Conservation (phyloP, 495 filamentous ascomycete genomes). For the Penicillium paxilli region DNA sequence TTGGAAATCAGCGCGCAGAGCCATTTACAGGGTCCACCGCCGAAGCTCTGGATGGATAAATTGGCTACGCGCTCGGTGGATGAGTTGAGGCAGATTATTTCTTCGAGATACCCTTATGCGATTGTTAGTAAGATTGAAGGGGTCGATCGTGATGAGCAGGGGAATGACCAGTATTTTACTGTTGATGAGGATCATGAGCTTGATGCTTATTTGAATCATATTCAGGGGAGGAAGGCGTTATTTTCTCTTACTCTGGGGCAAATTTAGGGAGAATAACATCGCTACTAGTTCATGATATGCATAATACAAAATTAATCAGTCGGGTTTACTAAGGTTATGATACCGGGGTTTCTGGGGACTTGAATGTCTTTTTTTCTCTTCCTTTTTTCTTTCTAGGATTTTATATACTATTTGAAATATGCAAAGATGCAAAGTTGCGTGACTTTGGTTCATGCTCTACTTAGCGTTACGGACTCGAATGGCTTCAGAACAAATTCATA, state of each 20-base stretch:
- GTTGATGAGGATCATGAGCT: constrained; percentile 72
- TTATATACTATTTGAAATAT: no score
- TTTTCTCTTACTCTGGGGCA: constrained; percentile 56
- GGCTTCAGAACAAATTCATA: no score
- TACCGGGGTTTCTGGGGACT: no score
- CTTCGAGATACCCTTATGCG: constrained; percentile 55
- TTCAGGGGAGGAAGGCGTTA: constrained; percentile 61
- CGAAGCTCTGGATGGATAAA: constrained; percentile 63
- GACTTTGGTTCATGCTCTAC: no score
- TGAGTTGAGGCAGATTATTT: constrained; percentile 55
- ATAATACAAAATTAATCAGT: no score
- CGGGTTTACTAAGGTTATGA: no score
- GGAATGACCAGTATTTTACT: constrained; percentile 54
- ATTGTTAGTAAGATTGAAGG: constrained; percentile 63
- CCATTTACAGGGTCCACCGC: constrained; percentile 35
- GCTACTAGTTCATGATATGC: no score
- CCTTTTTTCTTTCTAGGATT: no score
- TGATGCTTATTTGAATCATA: constrained; percentile 65
- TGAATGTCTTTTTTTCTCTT: no score
- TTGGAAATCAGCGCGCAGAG: constrained; percentile 63
- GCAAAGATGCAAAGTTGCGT: no score
- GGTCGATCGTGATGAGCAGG: constrained; percentile 58
- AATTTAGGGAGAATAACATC: no score
- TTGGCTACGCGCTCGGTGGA: constrained; percentile 54
- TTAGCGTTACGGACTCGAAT: background rate